These are phyloP conservation scores for Leucocoprinus leucothites DNA, from an alignment of 768 basidiomycete genomes.

Conservation along the genomic window DNA sequence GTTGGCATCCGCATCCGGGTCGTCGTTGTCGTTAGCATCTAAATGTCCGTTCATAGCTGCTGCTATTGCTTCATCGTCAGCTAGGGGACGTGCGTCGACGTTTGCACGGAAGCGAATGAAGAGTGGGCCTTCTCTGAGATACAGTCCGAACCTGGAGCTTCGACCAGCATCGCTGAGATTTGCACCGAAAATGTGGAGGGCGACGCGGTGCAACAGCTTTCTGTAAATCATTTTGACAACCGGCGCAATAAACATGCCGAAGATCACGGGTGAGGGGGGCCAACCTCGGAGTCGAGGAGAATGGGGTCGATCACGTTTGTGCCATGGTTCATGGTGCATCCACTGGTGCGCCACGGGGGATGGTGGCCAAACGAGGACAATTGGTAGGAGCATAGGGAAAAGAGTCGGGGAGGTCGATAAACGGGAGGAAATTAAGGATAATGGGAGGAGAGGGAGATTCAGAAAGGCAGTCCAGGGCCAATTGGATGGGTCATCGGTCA, in stretches of 20 bases:
- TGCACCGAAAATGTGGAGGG: constrained; percentile 42
- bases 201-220: constrained; percentile 33
- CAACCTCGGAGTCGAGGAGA: constrained; percentile 26
- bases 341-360: constrained; percentile 32
- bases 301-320: constrained; percentile 20
- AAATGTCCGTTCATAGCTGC: constrained; percentile 11
- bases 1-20: constrained; percentile 16
- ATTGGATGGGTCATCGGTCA: constrained; percentile 65
- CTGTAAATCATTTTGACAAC: constrained; percentile 43
- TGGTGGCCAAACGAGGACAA: constrained; percentile 46
- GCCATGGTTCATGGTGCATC: constrained; percentile 31
- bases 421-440: constrained; percentile 64
- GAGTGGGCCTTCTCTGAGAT: constrained; percentile 30
- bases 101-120: constrained; percentile 33
- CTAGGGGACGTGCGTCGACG: constrained; percentile 15
- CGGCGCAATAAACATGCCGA: constrained; percentile 52
- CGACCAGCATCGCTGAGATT: constrained; percentile 18
- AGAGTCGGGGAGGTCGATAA: constrained; percentile 33
- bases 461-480: constrained; percentile 79
- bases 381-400: constrained; percentile 37
- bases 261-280: constrained; percentile 61
- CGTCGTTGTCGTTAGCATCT: too few relatives aligned
- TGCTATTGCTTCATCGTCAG: constrained; percentile 6
- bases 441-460: constrained; percentile 70
- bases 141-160: constrained; percentile 18